A percentile compares a stretch with the other conserved stretches of the same genome.
Evolutionary conservation across 1,284 basidiomycete species (phyloP).

Genomic region (Rhodotorula sp.): DNA sequence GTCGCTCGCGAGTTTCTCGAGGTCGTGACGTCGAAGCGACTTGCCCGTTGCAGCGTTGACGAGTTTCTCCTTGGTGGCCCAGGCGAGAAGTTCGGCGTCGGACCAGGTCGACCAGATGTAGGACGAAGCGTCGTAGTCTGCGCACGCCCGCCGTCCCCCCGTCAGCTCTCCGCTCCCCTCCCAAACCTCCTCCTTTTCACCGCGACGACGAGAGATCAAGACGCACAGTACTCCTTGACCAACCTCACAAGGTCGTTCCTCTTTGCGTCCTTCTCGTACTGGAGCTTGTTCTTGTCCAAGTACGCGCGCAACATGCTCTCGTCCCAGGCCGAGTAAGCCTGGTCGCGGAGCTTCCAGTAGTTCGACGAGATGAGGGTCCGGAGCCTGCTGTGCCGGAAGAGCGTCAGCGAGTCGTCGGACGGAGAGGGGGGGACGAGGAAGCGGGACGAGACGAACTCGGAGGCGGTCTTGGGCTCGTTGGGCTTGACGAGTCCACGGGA

Average conservation of each 20-base stretch:
- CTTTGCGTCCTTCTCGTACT: conserved; percentile 55
- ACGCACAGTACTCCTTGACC: conserved; percentile 62
- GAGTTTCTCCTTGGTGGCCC: conserved; percentile 44
- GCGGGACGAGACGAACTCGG: conserved; percentile 25
- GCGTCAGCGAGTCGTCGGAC: neutral
- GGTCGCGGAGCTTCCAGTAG: conserved; percentile 44
- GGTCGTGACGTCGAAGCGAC: conserved; percentile 63
- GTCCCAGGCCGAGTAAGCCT: conserved; percentile 43
- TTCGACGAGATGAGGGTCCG: conserved; percentile 34
- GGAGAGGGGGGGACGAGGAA: neutral
- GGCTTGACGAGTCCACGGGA: conserved; percentile 43
- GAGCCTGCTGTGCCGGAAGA: conserved; percentile 24
- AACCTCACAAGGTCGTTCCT: conserved; percentile 60
- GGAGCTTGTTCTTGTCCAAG: conserved; percentile 69
- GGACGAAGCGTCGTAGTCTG: conserved; percentile 40
- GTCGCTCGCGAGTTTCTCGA: conserved; percentile 69
- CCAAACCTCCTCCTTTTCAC: no score
- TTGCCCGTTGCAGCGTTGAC: conserved; percentile 29
- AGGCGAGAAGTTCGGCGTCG: conserved; percentile 60
- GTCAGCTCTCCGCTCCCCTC: neutral
- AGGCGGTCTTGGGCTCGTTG: conserved; percentile 27
- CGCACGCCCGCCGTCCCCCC: neutral
- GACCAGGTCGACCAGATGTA: conserved; percentile 52
- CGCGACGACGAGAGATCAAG: conserved; percentile 1
- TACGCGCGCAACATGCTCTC: conserved; percentile 53